A percentile compares a stretch with the other conserved stretches of the same genome.
These are phyloP conservation scores for Epicoccum nigrum DNA, from an alignment of 2,329 filamentous ascomycete species.

Conservation along the genomic window DNA sequence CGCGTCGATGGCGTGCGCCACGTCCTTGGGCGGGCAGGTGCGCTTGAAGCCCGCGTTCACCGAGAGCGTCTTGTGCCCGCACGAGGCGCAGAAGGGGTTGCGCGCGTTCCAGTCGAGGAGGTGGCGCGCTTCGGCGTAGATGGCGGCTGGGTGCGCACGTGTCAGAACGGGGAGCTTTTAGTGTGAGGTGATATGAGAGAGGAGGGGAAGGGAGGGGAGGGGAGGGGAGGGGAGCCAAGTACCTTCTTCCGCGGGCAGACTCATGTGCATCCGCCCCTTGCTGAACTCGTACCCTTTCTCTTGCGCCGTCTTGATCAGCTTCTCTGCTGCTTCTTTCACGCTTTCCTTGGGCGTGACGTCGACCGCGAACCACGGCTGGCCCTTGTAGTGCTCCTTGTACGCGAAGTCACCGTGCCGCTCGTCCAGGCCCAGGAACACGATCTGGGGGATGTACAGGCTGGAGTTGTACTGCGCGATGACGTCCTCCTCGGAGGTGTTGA, in stretches of 20 bases:
- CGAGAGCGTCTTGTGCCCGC: conserved; percentile 80
- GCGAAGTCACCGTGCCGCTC: conserved; percentile 65
- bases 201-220: background rate
- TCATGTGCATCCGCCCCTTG: conserved; percentile 68
- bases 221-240: no score
- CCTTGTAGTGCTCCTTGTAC: conserved; percentile 73
- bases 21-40: conserved; percentile 74
- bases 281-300: conserved; percentile 69
- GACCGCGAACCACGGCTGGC: conserved; percentile 85
- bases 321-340: conserved; percentile 66
- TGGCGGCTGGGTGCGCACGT: conserved; percentile 80
- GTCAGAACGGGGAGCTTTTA: background rate
- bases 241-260: conserved; percentile 68
- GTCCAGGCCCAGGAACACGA: conserved; percentile 86
- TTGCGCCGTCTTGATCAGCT: conserved; percentile 65
- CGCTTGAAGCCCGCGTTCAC: conserved; percentile 82
- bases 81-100: conserved; percentile 90
- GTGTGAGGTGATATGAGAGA: background rate
- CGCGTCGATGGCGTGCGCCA: conserved; percentile 54
- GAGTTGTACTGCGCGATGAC: conserved; percentile 77
- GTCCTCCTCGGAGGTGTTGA: conserved; percentile 73
- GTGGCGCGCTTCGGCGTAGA: conserved; percentile 87
- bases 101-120: conserved; percentile 93
- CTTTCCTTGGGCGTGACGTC: conserved; percentile 79
- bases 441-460: conserved; percentile 66